Percentiles rank a stretch among this genome's conserved stretches.
Conservation (phyloP, 129 eudicot genomes). For the Arctium minus region DNA sequence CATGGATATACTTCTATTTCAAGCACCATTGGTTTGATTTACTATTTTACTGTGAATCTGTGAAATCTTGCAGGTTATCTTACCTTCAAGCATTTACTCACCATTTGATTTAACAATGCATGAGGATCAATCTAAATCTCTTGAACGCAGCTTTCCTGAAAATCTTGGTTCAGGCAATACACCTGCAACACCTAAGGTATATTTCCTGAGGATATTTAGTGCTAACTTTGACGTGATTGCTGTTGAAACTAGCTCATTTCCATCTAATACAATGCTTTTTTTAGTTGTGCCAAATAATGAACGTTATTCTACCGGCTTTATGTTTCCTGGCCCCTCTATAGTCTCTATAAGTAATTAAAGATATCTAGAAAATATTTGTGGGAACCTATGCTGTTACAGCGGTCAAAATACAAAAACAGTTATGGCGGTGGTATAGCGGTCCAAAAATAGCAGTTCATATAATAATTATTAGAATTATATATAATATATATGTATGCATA, state of each 20-base stretch:
- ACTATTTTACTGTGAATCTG: not conserved
- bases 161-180: conserved; percentile 87
- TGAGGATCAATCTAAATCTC: conserved; percentile 38
- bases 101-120: conserved; percentile 49
- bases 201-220: not conserved
- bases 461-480: too few species aligned
- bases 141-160: conserved; percentile 70
- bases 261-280: not conserved
- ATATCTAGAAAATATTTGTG: not conserved
- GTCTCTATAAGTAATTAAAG: not conserved
- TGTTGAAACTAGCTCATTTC: not conserved
- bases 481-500: too few species aligned
- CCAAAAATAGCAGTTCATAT: too few species aligned
- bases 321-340: not conserved
- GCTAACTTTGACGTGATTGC: conserved; percentile 13
- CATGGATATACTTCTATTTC: conserved; percentile 16
- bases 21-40: conserved; percentile 6
- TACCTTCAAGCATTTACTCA: conserved; percentile 69
- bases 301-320: not conserved
- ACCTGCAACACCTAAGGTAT: conserved; percentile 84
- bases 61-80: conserved; percentile 51
- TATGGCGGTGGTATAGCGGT: too few species aligned
- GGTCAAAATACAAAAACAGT: too few species aligned
- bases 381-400: too few species aligned
- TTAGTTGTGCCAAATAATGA: not conserved